Evolutionary conservation across 495 filamentous ascomycete species (phyloP).

Genomic region (Viridothelium virens): DNA sequence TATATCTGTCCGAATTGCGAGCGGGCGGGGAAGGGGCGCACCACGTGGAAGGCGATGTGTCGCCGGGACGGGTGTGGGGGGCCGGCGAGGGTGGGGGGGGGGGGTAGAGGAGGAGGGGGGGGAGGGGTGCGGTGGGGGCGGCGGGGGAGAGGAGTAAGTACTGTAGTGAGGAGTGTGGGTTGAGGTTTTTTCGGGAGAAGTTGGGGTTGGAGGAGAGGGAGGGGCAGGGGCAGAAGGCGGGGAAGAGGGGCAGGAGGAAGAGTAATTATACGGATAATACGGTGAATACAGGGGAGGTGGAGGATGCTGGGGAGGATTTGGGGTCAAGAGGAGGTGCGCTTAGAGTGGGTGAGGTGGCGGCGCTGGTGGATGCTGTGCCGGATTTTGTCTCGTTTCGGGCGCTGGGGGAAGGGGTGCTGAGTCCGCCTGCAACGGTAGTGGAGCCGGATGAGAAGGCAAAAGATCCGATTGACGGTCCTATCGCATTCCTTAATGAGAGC

Average conservation of each 20-base stretch:
- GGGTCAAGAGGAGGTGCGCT: constrained; percentile 52
- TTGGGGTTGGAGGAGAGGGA: constrained; percentile 21
- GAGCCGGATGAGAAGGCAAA: constrained; percentile 17
- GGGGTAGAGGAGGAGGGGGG: constrained; percentile 27
- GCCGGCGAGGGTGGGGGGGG: constrained; percentile 47
- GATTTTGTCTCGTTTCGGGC: constrained; percentile 49
- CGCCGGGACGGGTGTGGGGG: constrained; percentile 51
- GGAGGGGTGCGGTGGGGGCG: too few species aligned
- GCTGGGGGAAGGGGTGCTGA: constrained; percentile 46
- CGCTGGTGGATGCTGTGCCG: constrained; percentile 41
- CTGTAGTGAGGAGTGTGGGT: constrained; percentile 58
- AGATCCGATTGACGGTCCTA: background rate
- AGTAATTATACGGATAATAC: constrained; percentile 26
- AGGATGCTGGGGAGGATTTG: constrained; percentile 38
- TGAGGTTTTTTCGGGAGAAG: constrained; percentile 48
- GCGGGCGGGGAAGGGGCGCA: constrained; percentile 44
- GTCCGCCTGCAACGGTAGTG: constrained; percentile 32
- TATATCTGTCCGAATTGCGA: constrained; percentile 64
- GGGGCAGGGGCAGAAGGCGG: constrained; percentile 14
- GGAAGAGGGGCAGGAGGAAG: constrained; percentile 18
- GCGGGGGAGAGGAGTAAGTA: constrained; percentile 57
- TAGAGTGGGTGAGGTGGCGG: constrained; percentile 50
- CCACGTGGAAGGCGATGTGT: constrained; percentile 66
- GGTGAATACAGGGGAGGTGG: constrained; percentile 17
- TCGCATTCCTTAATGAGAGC: constrained; percentile 21